Evolutionary conservation across 768 basidiomycete species (phyloP), one percentile per base, ranked within the genome.

Genomic region (Pleurotus eryngii): DNA sequence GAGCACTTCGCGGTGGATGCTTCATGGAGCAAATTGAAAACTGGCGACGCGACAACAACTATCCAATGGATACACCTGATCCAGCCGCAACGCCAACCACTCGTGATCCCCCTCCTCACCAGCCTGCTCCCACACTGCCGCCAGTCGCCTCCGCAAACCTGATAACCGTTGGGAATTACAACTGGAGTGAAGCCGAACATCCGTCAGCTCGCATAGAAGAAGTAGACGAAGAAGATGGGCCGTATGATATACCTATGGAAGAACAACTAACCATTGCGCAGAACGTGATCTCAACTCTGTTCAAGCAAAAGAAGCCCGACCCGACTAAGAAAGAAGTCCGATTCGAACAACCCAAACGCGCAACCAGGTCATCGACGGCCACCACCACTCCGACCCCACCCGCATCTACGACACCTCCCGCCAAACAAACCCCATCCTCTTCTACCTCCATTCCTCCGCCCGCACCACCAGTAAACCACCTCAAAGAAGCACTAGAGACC

Each of bases 11-110:
- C 14, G 49, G 49, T 4, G 49, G 49, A 50, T 50, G 14, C 20
- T 50, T 50, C 27, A 27, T 30, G 49, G 49, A 50, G 14, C 49
- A 50, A 50, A 50, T 50, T 14, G 49, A 50, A 17, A 50, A 35
- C 20, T 50, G 49, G 49, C 49, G 27, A 12, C 26, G n/a, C 49
- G 49, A 40, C 38, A 53, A 53, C 38, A 15, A 42, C n/a, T 39
- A 39, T 4, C 50, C 50, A n/a, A 8, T 50, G n/a, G 49, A 50
- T 17, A 50, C 49, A 18, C 30, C 30, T 3, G 49, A 50, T 20
- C 49, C 49, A 27, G 50, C 27, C 20, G 22, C 50, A n/a, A 8
- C 30, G 9, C n/a, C 12, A 37, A 17, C 37, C 9, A 37, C 15
- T 9, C 50, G 37, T n/a, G 37, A 53, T 22, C 20, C 37, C 20